phyloP scores from a whole-genome alignment of 108 stramenopile genomes.

The Nannochloropsis gaditana region DNA sequence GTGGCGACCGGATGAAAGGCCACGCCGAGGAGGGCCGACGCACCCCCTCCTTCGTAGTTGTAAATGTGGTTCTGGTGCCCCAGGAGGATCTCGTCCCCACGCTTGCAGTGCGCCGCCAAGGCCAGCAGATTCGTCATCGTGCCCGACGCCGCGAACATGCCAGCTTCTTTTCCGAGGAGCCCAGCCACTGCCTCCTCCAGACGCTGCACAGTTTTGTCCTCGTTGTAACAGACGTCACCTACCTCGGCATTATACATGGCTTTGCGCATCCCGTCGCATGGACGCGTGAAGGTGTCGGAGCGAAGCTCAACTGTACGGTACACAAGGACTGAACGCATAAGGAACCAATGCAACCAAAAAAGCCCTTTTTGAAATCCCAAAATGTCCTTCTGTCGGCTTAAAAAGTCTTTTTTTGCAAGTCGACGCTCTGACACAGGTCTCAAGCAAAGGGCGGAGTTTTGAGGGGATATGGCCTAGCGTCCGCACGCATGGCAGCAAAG shows the following conservation, averaged over 20 bases:
- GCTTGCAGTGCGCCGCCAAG: conserved; percentile 71
- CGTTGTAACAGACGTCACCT: conserved; percentile 87
- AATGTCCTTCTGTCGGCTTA: too few species aligned
- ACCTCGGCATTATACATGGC: conserved; percentile 61
- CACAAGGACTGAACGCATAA: too few species aligned
- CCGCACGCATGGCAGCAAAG: too few species aligned
- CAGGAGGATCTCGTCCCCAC: conserved; percentile 59
- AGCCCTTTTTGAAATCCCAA: too few species aligned
- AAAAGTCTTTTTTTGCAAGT: too few species aligned
- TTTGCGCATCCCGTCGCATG: conserved; percentile 32
- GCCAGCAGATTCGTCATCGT: conserved; percentile 92
- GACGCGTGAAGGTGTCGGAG: conserved; percentile 39
- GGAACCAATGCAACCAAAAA: too few species aligned
- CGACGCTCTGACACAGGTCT: too few species aligned
- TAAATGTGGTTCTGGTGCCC: conserved; percentile 43
- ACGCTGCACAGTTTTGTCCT: conserved; percentile 79
- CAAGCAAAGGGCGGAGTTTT: too few species aligned
- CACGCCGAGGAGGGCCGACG: conserved; percentile 65
- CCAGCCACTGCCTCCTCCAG: conserved; percentile 72
- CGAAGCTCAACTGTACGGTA: conserved; percentile 32
- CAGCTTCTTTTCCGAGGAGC: conserved; percentile 76
- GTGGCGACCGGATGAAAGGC: conserved; percentile 67
- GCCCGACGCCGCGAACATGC: conserved; percentile 83
- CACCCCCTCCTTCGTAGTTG: conserved; percentile 49
- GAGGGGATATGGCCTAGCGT: too few species aligned